Base-by-base conservation (phyloP, 345 rosid genomes). In the Triadica sebifera region DNA sequence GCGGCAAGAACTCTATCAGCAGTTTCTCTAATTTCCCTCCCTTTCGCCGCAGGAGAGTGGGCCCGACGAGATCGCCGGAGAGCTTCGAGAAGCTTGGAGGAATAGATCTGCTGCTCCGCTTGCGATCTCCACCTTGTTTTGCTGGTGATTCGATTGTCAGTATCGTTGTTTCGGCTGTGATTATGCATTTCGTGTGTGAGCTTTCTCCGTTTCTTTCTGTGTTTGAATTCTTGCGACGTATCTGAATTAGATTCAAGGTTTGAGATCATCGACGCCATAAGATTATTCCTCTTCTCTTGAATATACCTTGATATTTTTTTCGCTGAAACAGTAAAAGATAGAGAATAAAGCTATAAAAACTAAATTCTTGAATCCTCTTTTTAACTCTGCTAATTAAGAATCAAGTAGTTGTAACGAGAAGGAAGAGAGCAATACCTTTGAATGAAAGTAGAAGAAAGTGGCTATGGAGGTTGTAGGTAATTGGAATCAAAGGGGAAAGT, bases 1-100 rank as follows among this genome's bases (percentile, higher is more conserved):
- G 79, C 85, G 53, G 97, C 92, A 8, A 92, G 79, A 74, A 86
- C 87, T 24, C 86, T 81, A 77, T 91, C 80, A 0, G 83, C 87
- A 9, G 86, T 77, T 38, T 55, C 74, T 8, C 88, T 84, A 53
- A 92, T 85, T 55, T 80, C 84, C 39, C 81, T 67, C 13, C 45
- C 74, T 37, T 38, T 67, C 24, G 22, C 76, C 74, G 61, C 73
- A 68, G 46, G 66, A 61, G 29, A 60, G 3, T 82, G 38, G 17
- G 65, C 38, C 59, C 80, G 84, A 16, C 89, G 85, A 71, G 85
- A 73, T 59, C 82, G 81, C 6, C 87, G 88, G 10, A 95, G 84
- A 59, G 98, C 75, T 22, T 71, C 60, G 12, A 70, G 60, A 37
- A 77, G 80, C 66, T 77, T 77, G 3, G 64, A 55, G n/a, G 71